phyloP scores from a whole-genome alignment of 2,329 filamentous ascomycete species.

The Cladophialophora psammophila region DNA sequence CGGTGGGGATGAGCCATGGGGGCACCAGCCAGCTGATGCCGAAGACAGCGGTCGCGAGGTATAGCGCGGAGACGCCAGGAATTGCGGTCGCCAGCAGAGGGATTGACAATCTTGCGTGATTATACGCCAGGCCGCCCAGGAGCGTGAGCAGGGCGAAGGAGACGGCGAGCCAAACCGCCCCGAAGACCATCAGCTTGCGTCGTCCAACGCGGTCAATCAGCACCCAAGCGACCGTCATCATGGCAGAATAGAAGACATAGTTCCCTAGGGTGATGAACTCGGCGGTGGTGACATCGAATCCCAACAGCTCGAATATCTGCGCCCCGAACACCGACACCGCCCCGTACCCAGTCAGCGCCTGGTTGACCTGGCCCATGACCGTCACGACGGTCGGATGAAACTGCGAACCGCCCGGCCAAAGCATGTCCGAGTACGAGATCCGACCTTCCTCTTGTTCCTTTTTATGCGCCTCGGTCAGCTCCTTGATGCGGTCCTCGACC shows the following conservation, averaged over 20 bases:
- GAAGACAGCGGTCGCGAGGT: constrained; percentile 54
- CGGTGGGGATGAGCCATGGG: constrained; percentile 60
- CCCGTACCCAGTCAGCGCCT: constrained; percentile 65
- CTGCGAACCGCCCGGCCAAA: constrained; percentile 61
- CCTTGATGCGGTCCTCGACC: constrained; percentile 58
- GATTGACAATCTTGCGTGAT: constrained; percentile 35
- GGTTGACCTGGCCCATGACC: constrained; percentile 69
- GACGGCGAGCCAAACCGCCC: constrained; percentile 40
- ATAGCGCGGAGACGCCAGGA: constrained; percentile 41
- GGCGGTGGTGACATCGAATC: constrained; percentile 59
- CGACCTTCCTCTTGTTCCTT: constrained; percentile 55
- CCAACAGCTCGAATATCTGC: constrained; percentile 69
- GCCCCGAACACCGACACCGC: constrained; percentile 69
- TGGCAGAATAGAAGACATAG: constrained; percentile 66
- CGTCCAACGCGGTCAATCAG: constrained; percentile 54
- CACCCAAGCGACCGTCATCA: constrained; percentile 69
- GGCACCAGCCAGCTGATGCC: constrained; percentile 60
- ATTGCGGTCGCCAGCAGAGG: constrained; percentile 40
- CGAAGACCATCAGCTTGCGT: constrained; percentile 42
- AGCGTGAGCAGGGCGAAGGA: constrained; percentile 43
- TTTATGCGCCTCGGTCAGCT: constrained; percentile 59
- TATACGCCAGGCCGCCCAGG: constrained; percentile 42
- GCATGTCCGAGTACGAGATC: constrained; percentile 65
- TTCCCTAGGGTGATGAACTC: constrained; percentile 67
- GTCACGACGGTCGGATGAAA: constrained; percentile 68